These are phyloP conservation scores for Penicillium glabrum DNA, from an alignment of 2,329 filamentous ascomycete species.

Conservation along the genomic window DNA sequence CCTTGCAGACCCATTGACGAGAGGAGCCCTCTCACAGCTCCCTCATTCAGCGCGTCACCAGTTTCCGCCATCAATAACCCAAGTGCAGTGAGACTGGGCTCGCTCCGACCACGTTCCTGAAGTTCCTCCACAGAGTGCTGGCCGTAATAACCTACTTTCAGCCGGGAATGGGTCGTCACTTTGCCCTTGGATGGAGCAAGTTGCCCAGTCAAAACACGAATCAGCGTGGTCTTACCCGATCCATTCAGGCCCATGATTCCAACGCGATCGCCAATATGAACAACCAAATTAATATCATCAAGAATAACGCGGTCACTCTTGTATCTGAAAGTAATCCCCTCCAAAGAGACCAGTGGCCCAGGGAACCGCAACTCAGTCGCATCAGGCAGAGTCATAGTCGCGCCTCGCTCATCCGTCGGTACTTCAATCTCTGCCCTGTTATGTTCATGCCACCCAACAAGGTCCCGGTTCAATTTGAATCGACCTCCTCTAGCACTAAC, in stretches of 20 bases:
- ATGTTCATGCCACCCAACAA: conserved; percentile 61
- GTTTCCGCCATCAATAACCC: conserved; percentile 60
- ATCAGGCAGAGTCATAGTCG: conserved; percentile 60
- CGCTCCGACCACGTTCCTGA: conserved; percentile 54
- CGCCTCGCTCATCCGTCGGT: conserved; percentile 59
- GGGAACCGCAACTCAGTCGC: conserved; percentile 73
- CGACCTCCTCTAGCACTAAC: conserved; percentile 69
- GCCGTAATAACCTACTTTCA: conserved; percentile 74
- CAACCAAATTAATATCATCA: conserved; percentile 64
- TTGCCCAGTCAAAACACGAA: conserved; percentile 67
- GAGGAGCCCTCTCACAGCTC: conserved; percentile 66
- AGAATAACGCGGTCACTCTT: conserved; percentile 51
- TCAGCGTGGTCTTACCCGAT: conserved; percentile 75
- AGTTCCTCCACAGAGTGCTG: conserved; percentile 75
- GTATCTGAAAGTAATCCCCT: conserved; percentile 69
- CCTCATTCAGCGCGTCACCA: conserved; percentile 59
- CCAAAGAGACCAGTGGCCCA: conserved; percentile 69
- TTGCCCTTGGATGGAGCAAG: conserved; percentile 61
- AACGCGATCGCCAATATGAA: conserved; percentile 71
- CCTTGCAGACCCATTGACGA: conserved; percentile 70
- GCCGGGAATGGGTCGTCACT: conserved; percentile 65
- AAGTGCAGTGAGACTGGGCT: conserved; percentile 63
- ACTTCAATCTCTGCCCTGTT: conserved; percentile 70
- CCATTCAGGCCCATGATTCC: conserved; percentile 79
- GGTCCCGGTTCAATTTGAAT: conserved; percentile 79